Conservation (phyloP, 805 yeast species). For the Teunomyces kruisii region DNA sequence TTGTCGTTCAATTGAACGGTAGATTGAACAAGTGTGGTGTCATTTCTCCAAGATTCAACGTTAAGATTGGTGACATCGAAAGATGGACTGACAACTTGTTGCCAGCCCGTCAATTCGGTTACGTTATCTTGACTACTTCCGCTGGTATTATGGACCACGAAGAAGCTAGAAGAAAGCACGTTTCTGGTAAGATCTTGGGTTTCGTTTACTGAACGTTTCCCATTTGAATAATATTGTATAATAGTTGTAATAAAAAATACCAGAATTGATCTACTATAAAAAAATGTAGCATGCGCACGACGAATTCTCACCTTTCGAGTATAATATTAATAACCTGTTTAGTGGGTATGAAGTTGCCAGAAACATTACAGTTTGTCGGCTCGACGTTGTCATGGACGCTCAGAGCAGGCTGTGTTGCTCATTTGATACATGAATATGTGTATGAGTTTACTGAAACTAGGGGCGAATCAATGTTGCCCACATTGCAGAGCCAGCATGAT, state of each 20-base stretch:
- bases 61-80: constrained; percentile 24
- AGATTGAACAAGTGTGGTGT: constrained; percentile 47
- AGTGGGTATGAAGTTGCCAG: constrained; percentile 4
- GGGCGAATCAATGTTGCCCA: constrained; percentile 96
- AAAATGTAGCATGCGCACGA: not conserved
- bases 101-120: constrained; percentile 28
- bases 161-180: constrained; percentile 30
- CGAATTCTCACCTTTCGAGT: not conserved
- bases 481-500: constrained; percentile 71
- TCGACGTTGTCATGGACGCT: constrained; percentile 50
- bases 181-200: constrained; percentile 27
- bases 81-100: constrained; percentile 30
- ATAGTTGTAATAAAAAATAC: not conserved
- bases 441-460: constrained; percentile 78
- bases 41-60: constrained; percentile 27
- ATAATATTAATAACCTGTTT: not conserved
- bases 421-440: constrained; percentile 62
- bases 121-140: constrained; percentile 27
- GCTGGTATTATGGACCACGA: constrained; percentile 31
- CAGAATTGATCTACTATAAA: not conserved
- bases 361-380: constrained; percentile 24
- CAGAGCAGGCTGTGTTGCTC: constrained; percentile 63
- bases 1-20: constrained; percentile 95
- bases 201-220: constrained; percentile 18
- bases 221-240: not conserved